These are phyloP conservation scores for Magnolia kwangsiensis DNA, from an alignment of 164 flowering plant species.

Conservation along the genomic window DNA sequence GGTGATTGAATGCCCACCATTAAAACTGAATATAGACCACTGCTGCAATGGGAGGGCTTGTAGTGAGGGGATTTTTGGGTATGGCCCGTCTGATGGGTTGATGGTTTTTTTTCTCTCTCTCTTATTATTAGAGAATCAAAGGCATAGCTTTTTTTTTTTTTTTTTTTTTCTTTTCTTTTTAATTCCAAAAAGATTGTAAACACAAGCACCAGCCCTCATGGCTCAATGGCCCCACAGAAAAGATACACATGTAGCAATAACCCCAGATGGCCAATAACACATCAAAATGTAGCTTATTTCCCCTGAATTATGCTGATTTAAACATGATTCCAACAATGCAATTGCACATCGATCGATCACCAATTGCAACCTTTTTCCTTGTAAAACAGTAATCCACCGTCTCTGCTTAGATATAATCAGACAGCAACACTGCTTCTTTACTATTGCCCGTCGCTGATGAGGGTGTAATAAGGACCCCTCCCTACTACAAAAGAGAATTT, in stretches of 20 bases:
- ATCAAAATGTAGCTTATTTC: background rate
- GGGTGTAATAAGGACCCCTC: conserved; percentile 4
- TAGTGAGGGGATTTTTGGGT: too few relatives aligned
- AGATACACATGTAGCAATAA: background rate
- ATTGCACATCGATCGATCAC: background rate
- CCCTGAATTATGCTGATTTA: background rate
- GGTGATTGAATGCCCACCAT: too few relatives aligned
- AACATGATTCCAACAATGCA: background rate
- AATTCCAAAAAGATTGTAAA: background rate
- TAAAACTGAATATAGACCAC: too few relatives aligned
- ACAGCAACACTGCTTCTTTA: background rate
- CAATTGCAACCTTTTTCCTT: background rate
- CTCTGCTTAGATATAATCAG: background rate
- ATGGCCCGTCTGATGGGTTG: too few relatives aligned
- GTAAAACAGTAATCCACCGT: background rate
- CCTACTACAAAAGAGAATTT: conserved; percentile 4
- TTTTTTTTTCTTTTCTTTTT: too few relatives aligned
- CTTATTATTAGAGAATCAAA: too few relatives aligned
- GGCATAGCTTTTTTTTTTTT: too few relatives aligned
- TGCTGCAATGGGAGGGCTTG: too few relatives aligned
- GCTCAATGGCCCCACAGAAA: background rate
- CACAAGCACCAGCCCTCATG: background rate
- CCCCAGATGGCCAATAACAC: background rate
- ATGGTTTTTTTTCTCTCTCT: too few relatives aligned
- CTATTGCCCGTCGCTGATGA: conserved; percentile 2